phyloP scores from a whole-genome alignment of 371 early-diverging fungal species.

The Thermomucor indicae-seudaticae region DNA sequence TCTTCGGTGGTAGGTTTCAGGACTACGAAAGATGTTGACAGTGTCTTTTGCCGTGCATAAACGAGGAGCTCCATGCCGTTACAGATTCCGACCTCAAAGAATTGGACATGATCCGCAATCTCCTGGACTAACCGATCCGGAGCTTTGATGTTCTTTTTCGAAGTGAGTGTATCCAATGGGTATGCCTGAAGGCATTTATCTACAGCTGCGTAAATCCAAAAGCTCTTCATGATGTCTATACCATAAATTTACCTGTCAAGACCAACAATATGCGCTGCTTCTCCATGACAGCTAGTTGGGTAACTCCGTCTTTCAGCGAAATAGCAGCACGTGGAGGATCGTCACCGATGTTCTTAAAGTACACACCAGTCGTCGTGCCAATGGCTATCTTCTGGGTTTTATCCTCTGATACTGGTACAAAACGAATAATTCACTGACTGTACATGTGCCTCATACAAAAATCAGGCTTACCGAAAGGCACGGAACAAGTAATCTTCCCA shows the following conservation, averaged over 20 bases:
- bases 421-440: background rate
- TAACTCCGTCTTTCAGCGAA: slow-evolving; percentile 9
- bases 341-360: slow-evolving; percentile 19
- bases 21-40: slow-evolving; percentile 16
- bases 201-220: background rate
- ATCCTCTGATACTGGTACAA: background rate
- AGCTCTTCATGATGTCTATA: background rate
- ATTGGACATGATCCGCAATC: slow-evolving; percentile 52
- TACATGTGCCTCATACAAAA: background rate
- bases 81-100: slow-evolving; percentile 64
- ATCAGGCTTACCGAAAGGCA: slow-evolving; percentile 32
- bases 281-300: slow-evolving; percentile 20
- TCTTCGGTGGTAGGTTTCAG: slow-evolving; percentile 6
- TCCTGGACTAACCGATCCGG: slow-evolving; percentile 25
- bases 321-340: slow-evolving; percentile 7
- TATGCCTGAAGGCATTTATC: slow-evolving; percentile 55
- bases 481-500: slow-evolving; percentile 57
- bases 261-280: slow-evolving; percentile 19
- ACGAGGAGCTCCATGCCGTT: slow-evolving; percentile 48
- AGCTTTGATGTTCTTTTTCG: slow-evolving; percentile 19
- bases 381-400: slow-evolving; percentile 32
- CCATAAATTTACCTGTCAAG: slow-evolving; percentile 12
- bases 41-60: slow-evolving; percentile 32
- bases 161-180: slow-evolving; percentile 39
- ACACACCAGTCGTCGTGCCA: slow-evolving; percentile 77